phyloP scores from a whole-genome alignment of 208 protist genomes.

The Porcisia hertigi region DNA sequence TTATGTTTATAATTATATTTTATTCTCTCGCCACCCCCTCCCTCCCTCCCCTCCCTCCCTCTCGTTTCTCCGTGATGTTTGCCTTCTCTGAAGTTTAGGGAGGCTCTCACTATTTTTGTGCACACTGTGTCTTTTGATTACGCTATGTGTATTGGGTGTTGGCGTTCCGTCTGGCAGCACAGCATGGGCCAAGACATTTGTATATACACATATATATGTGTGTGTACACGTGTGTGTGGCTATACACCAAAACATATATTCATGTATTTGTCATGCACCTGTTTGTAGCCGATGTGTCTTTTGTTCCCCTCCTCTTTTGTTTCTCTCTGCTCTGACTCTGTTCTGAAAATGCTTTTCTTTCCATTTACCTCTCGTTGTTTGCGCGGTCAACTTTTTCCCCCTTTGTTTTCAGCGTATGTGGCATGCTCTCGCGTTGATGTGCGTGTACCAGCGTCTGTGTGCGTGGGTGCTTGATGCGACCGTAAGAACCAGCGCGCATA shows the following conservation, averaged over 20 bases:
- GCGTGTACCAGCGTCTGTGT: constrained; percentile 2
- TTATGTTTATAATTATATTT: too few relatives aligned
- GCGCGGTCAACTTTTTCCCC: not conserved
- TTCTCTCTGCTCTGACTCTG: not conserved
- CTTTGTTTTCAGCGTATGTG: not conserved
- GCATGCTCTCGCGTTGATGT: not conserved
- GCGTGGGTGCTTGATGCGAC: not conserved
- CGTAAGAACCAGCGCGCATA: not conserved
- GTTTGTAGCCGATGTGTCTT: not conserved
- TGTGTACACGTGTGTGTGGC: not conserved
- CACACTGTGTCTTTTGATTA: too few relatives aligned
- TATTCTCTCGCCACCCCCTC: too few relatives aligned
- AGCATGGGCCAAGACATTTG: too few relatives aligned
- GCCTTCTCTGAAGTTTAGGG: too few relatives aligned
- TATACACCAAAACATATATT: not conserved
- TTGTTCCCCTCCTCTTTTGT: not conserved
- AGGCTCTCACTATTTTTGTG: too few relatives aligned
- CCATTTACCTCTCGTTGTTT: not conserved
- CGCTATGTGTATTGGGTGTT: too few relatives aligned
- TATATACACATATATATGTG: too few relatives aligned
- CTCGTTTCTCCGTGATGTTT: not conserved
- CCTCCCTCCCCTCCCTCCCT: too few relatives aligned
- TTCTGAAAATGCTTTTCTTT: not conserved
- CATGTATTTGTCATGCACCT: not conserved
- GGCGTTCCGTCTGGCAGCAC: too few relatives aligned